Evolutionary conservation across 2,329 filamentous ascomycete species (phyloP).

Genomic region (Drechslerella coelobrocha): DNA sequence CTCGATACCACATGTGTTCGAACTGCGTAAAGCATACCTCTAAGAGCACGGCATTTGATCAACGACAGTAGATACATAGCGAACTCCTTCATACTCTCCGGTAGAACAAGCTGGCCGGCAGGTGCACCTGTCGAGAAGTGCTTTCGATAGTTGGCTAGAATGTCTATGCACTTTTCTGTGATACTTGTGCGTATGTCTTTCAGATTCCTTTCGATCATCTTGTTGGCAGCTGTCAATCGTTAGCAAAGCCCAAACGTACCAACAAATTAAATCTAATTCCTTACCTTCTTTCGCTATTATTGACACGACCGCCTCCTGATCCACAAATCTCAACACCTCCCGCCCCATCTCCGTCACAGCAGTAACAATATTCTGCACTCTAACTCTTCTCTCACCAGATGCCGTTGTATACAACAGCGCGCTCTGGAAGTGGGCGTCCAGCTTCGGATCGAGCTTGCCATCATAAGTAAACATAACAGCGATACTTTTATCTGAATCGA

Average conservation of each 20-base stretch:
- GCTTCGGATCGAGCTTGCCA: constrained; percentile 93
- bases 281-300: constrained; percentile 84
- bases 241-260: constrained; percentile 50
- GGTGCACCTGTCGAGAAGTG: constrained; percentile 87
- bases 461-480: constrained; percentile 93
- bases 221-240: constrained; percentile 70
- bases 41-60: constrained; percentile 89
- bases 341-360: constrained; percentile 85
- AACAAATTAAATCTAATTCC: constrained; percentile 19
- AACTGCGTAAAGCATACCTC: constrained; percentile 68
- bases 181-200: constrained; percentile 85
- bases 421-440: constrained; percentile 97
- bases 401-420: constrained; percentile 94
- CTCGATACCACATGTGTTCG: no score
- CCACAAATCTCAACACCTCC: constrained; percentile 87
- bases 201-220: constrained; percentile 75
- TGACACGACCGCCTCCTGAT: constrained; percentile 89
- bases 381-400: constrained; percentile 83
- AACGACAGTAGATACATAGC: constrained; percentile 93
- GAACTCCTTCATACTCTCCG: constrained; percentile 94
- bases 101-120: constrained; percentile 89
- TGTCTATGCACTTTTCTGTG: constrained; percentile 90
- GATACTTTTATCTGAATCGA: constrained; percentile 93
- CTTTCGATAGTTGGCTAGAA: constrained; percentile 89
- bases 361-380: constrained; percentile 92